Base-by-base conservation (phyloP, 1,284 basidiomycete genomes). In the Austroboletus novae-zelandiae region DNA sequence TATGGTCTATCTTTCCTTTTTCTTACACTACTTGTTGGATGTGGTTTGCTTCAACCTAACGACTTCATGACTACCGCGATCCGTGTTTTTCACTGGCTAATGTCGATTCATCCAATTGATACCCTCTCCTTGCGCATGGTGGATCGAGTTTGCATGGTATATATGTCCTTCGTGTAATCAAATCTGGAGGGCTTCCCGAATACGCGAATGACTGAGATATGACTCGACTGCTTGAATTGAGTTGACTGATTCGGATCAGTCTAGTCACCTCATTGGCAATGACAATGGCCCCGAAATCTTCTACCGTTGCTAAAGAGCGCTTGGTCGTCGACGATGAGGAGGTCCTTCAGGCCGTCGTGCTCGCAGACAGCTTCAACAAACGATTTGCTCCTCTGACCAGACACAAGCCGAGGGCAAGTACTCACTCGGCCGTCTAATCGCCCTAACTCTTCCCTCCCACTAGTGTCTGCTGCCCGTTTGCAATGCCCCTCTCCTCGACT, bases 291-390 rank as follows among this genome's bases (percentile, higher is more conserved):
- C 79, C 85, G 18, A 89, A 88, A 69, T 67, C 64, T n/a, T 71
- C 73, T 31, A 59, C 61, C 31, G 61, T 69, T 39, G 74, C 73
- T 27, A 86, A 85, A 61, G 84, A 86, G 57, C 84, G 83, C 51
- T 65, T 83, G 10, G 74, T 79, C 17, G 76, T 75, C 44, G 80
- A 82, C 18, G 87, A 93, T 40, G 89, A 91, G 54, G 85, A 93
- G 40, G 81, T 89, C 29, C 73, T 98, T 3, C 94, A 96, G 64
- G 94, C 94, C 32, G 90, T 98, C 51, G 83, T 98, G 46, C 84
- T 98, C 40, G 94, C 95, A 13, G 94, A 98, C 71, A 94, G 91
- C 61, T 98, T 95, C 76, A 94, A 95, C 74, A 89, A 88, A 61
- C 84, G 93, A 53, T 95, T 97, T 66, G 81, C 89, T 55, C 95